Percentiles rank a stretch among this genome's conserved stretches.
These are phyloP conservation scores for Cystofilobasidium ferigula DNA, from an alignment of 768 basidiomycete genomes.

Conservation along the genomic window DNA sequence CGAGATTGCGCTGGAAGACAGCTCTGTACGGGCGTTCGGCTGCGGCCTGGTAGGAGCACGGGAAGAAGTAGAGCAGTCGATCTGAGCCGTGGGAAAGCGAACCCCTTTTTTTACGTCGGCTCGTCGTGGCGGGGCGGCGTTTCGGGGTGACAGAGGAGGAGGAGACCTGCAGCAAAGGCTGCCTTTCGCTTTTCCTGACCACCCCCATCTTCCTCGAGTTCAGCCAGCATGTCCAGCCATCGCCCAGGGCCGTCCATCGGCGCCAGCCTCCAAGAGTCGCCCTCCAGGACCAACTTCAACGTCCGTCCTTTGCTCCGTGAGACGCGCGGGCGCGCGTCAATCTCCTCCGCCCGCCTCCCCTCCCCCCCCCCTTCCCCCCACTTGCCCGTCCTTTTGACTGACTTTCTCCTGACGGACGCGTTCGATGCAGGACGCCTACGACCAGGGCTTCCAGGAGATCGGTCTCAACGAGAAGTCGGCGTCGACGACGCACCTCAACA, in stretches of 20 bases:
- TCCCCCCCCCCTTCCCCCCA: neutral
- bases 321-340: too few relatives aligned
- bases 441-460: neutral
- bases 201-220: too few relatives aligned
- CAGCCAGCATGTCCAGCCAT: neutral
- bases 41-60: too few relatives aligned
- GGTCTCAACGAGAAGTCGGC: constrained; percentile 2
- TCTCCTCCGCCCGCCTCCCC: neutral
- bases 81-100: too few relatives aligned
- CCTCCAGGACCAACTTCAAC: neutral
- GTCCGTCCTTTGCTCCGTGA: neutral
- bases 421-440: constrained; percentile 9
- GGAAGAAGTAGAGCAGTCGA: too few relatives aligned
- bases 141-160: too few relatives aligned
- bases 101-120: too few relatives aligned
- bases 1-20: too few relatives aligned
- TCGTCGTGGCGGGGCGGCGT: too few relatives aligned
- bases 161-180: too few relatives aligned
- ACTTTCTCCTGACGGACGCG: neutral
- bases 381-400: neutral
- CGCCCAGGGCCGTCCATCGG: neutral
- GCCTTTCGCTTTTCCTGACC: too few relatives aligned
- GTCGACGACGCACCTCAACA: neutral
- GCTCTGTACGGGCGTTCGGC: too few relatives aligned
- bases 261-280: neutral